Base-by-base conservation (phyloP, 129 eudicot genomes). In the Saussurea involucrata region DNA sequence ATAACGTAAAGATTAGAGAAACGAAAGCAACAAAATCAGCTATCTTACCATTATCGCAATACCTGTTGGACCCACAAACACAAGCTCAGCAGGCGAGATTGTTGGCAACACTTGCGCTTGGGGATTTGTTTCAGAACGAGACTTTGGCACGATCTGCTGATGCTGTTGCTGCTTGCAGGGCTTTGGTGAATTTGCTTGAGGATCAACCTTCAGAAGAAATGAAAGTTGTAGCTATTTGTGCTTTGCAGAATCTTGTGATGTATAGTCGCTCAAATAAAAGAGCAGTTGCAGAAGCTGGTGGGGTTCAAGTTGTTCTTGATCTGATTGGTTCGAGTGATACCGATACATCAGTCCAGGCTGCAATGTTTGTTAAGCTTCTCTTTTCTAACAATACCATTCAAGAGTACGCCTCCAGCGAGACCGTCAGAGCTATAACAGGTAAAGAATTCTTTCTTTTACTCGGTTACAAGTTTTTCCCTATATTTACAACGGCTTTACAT, bases 251-350 rank as follows among this genome's bases (percentile, higher is more conserved):
- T 81, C 99, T 95, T 80, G 99, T 95, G 21, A 95, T 92, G 96
- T 88, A 88, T 81, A 95, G 99, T 85, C 86, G 95, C 28, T 88
- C 97, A 12, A 95, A 95, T 71, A 95, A 95, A 72, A 88, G 99
- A 78, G 99, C 99, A 0, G 99, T 95, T 84, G 99, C 99, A 36
- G 99, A 95, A 81, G 99, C 97, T 74, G 99, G 99, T 15, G 99
- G 99, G 22, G 97, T 95, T 66, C 99, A 95, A 82, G 95, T 92
- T 46, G 89, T 95, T 42, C 90, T 95, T 33, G 99, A 95, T 86
- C 78, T 95, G 76, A 95, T 95, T 80, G 88, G 96, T 72, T 92
- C 97, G 20, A 92, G 99, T 83, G 99, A 95, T 72, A 95, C 90
- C 0, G 99, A 95, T 17, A 95, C 99, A 7, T 95, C 99, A 8